These are phyloP conservation scores for Rhizopogon vulgaris DNA, from an alignment of 768 basidiomycete species.

Conservation along the genomic window DNA sequence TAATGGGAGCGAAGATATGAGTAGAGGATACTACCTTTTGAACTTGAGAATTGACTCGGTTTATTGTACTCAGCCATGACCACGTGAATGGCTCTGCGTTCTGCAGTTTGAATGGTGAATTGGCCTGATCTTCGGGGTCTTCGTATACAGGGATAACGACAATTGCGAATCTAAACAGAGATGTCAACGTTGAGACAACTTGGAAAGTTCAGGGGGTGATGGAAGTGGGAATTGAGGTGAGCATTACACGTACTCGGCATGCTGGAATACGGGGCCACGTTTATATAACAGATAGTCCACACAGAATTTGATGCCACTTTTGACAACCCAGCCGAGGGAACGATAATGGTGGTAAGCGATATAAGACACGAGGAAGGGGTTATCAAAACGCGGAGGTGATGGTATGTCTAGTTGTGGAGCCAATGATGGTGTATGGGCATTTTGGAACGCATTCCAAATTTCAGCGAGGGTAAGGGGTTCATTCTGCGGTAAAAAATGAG, in stretches of 20 bases:
- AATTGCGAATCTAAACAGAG: slow-evolving; percentile 66
- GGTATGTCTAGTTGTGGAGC: slow-evolving; percentile 22
- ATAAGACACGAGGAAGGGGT: slow-evolving; percentile 89
- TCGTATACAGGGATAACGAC: slow-evolving; percentile 90
- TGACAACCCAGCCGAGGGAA: slow-evolving; percentile 95
- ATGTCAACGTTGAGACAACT: background rate
- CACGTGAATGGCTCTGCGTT: slow-evolving; percentile 75
- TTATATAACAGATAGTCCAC: slow-evolving; percentile 93
- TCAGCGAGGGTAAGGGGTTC: slow-evolving; percentile 48
- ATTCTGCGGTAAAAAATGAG: slow-evolving; percentile 30
- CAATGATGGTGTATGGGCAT: slow-evolving; percentile 39
- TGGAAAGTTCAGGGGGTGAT: background rate
- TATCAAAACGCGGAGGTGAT: slow-evolving; percentile 59
- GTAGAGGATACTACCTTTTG: slow-evolving; percentile 63
- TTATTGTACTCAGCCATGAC: slow-evolving; percentile 96
- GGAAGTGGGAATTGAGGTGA: background rate
- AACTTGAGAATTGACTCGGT: slow-evolving; percentile 93
- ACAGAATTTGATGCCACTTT: slow-evolving; percentile 95
- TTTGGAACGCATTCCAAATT: slow-evolving; percentile 64
- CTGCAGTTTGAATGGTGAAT: slow-evolving; percentile 58
- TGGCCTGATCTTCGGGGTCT: slow-evolving; percentile 63
- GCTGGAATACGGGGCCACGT: slow-evolving; percentile 88
- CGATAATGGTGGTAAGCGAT: slow-evolving; percentile 92
- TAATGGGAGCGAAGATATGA: slow-evolving; percentile 3
- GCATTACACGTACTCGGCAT: slow-evolving; percentile 74